Evolutionary conservation across 192 early-diverging fungal genomes (phyloP).

Genomic region (Oehlia diaphana): DNA sequence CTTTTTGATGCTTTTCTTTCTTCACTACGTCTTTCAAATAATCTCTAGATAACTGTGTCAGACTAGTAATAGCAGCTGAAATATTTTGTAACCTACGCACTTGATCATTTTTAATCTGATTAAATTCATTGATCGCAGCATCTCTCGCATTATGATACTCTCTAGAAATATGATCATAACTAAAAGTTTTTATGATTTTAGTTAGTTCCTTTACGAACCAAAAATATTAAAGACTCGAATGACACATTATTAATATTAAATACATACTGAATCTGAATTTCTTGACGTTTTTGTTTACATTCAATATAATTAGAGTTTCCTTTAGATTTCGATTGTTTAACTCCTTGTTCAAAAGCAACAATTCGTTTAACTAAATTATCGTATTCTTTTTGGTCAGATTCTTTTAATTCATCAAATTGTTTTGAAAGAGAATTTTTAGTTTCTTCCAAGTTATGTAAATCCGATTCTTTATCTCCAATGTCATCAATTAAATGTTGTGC

Average conservation of each 20-base stretch:
- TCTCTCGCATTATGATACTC: conserved; percentile 1
- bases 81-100: not conserved
- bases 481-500: conserved; percentile 2
- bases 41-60: not conserved
- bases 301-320: not conserved
- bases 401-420: conserved; percentile 8
- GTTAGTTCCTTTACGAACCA: not conserved
- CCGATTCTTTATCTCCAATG: conserved; percentile 1
- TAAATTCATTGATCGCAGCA: not conserved
- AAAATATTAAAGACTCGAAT: not conserved
- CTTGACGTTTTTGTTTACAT: conserved; percentile 19
- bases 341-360: not conserved
- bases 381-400: not conserved
- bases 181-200: not conserved
- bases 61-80: not conserved
- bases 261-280: conserved; percentile 19
- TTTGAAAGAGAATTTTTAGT: not conserved
- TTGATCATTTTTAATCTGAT: conserved; percentile 12
- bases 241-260: not conserved
- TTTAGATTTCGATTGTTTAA: conserved; percentile 4
- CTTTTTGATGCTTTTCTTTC: no score
- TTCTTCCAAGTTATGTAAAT: conserved; percentile 7
- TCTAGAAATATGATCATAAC: not conserved
- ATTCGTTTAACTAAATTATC: not conserved
- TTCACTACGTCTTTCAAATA: not conserved